Evolutionary conservation across 192 early-diverging fungal species (phyloP).

Genomic region (Linnemannia hyalina): DNA sequence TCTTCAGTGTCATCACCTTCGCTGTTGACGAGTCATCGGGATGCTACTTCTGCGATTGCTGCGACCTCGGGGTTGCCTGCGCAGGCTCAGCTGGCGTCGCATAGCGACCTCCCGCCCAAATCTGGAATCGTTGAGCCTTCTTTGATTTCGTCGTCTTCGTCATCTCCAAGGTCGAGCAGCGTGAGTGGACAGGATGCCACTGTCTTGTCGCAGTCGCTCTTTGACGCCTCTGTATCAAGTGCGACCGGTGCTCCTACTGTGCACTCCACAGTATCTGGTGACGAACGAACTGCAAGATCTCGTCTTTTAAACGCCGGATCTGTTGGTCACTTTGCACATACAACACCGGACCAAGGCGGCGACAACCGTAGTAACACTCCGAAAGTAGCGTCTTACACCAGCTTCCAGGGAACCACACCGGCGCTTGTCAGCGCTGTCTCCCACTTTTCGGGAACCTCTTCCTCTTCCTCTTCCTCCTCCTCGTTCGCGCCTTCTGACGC

Average conservation of each 20-base stretch:
- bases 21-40: slow-evolving; percentile 2
- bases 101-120: neutral
- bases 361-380: neutral
- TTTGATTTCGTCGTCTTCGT: neutral
- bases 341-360: neutral
- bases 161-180: neutral
- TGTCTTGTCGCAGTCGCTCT: neutral
- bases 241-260: neutral
- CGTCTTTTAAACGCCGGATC: neutral
- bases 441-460: neutral
- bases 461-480: neutral
- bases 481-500: neutral
- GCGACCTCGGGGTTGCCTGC: neutral
- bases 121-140: neutral
- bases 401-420: neutral
- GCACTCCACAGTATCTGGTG: neutral
- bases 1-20: slow-evolving; percentile 7
- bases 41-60: neutral
- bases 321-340: neutral
- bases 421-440: neutral
- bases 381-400: neutral
- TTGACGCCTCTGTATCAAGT: neutral
- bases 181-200: too few species aligned
- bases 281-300: neutral
- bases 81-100: neutral